A percentile compares a stretch with the other conserved stretches of the same genome.
Conservation (phyloP, 23 red algal genomes). For the Gracilaria caudata region DNA sequence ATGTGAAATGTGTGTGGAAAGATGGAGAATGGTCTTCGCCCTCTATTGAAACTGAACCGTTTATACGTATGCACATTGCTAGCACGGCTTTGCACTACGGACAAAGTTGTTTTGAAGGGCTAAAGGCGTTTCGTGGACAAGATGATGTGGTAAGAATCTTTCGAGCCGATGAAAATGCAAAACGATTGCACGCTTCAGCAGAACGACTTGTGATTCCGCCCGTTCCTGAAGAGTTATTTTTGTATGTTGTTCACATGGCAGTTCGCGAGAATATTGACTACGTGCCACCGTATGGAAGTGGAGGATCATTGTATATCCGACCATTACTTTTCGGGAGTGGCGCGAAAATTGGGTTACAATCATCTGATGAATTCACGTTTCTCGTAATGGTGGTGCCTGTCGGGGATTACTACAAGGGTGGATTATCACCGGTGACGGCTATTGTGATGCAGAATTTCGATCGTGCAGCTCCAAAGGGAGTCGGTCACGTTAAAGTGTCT, state of each 20-base stretch:
- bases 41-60: conserved; percentile 29
- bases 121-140: conserved; percentile 86
- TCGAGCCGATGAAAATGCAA: conserved; percentile 91
- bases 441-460: conserved; percentile 84
- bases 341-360: conserved; percentile 83
- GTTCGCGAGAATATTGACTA: conserved; percentile 85
- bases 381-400: conserved; percentile 94
- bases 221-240: conserved; percentile 83
- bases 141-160: conserved; percentile 86
- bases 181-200: conserved; percentile 70
- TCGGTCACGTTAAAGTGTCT: conserved; percentile 94
- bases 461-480: conserved; percentile 87
- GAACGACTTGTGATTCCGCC: conserved; percentile 79
- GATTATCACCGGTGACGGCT: conserved; percentile 88
- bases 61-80: conserved; percentile 85
- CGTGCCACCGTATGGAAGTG: conserved; percentile 89
- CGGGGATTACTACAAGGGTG: conserved; percentile 97
- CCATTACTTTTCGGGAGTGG: conserved; percentile 94
- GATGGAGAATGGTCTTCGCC: conserved; percentile 70
- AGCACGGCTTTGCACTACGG: conserved; percentile 95
- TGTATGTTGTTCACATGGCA: conserved; percentile 75
- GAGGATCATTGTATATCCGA: conserved; percentile 92
- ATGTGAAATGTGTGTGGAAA: conserved; percentile 66
- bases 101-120: conserved; percentile 91
- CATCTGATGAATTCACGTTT: conserved; percentile 96